phyloP scores from a whole-genome alignment of 495 filamentous ascomycete species.

The Trichoderma reesei region DNA sequence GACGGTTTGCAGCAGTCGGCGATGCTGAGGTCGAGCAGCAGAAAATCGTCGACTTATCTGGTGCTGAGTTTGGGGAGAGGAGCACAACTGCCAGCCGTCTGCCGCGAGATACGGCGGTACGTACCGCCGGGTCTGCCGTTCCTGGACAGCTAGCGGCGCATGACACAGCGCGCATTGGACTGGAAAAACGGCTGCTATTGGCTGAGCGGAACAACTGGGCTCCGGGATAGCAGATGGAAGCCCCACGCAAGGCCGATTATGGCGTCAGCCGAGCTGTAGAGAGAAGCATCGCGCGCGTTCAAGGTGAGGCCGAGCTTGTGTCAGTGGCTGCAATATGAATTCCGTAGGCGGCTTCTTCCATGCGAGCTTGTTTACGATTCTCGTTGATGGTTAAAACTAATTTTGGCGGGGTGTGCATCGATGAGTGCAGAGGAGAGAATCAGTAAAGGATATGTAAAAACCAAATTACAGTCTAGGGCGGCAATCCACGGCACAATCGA shows the following conservation, averaged over 20 bases:
- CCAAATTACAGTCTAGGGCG: neutral
- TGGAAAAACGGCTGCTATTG: neutral
- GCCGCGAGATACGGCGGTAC: slow-evolving; percentile 5
- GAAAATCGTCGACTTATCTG: neutral
- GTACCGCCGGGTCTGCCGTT: neutral
- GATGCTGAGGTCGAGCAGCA: neutral
- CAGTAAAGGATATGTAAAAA: neutral
- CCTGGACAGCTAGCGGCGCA: neutral
- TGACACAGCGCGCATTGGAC: neutral
- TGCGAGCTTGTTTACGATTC: no score
- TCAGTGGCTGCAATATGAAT: no score
- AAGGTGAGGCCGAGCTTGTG: no score
- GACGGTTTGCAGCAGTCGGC: neutral
- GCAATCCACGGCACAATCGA: slow-evolving; percentile 4
- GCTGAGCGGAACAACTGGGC: neutral
- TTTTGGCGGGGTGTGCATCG: neutral
- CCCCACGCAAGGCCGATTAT: neutral
- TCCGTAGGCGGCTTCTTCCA: no score
- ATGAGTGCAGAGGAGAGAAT: neutral
- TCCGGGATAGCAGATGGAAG: neutral
- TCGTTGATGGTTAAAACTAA: no score
- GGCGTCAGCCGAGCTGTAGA: slow-evolving; percentile 7
- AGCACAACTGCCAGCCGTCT: slow-evolving; percentile 1
- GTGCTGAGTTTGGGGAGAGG: neutral
- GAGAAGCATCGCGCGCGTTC: neutral